Percentiles rank a stretch among this genome's conserved stretches.
Conservation (phyloP, 305 asterid species). For the Fraxinus albicans region DNA sequence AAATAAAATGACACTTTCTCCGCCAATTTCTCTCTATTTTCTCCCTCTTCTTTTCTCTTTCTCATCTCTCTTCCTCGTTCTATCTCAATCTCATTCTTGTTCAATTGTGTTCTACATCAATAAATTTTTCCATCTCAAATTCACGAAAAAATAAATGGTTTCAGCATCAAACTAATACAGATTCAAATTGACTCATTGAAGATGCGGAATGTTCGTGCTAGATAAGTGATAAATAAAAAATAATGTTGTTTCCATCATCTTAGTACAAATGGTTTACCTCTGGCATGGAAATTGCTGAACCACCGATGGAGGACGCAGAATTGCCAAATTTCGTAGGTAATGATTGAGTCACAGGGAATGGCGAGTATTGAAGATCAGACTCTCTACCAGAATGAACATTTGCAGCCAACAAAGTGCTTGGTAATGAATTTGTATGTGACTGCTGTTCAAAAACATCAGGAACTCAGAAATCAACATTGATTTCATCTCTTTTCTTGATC, state of each 20-base stretch:
- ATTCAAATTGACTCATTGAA: background rate
- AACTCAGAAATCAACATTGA: slow-evolving; percentile 11
- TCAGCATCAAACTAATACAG: background rate
- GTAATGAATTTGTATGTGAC: slow-evolving; percentile 44
- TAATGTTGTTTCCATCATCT: background rate
- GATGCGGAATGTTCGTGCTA: background rate
- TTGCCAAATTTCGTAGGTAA: slow-evolving; percentile 61
- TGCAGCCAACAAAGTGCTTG: slow-evolving; percentile 44
- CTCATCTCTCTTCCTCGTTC: background rate
- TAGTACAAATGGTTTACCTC: slow-evolving; percentile 48
- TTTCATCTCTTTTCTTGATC: background rate
- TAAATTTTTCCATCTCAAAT: background rate
- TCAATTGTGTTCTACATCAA: background rate
- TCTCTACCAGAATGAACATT: slow-evolving; percentile 56
- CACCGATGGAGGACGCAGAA: slow-evolving; percentile 54
- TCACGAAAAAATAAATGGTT: background rate
- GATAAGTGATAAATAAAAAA: background rate
- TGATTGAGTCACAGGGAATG: slow-evolving; percentile 54
- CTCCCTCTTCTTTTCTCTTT: too few species aligned
- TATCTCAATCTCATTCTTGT: background rate
- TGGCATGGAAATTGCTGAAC: slow-evolving; percentile 58
- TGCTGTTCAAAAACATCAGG: slow-evolving; percentile 30
- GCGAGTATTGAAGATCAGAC: slow-evolving; percentile 70
- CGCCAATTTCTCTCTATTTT: background rate
- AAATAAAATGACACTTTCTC: background rate